Evolutionary conservation across 129 eudicot genomes (phyloP).

Genomic region (Tanacetum coccineum): DNA sequence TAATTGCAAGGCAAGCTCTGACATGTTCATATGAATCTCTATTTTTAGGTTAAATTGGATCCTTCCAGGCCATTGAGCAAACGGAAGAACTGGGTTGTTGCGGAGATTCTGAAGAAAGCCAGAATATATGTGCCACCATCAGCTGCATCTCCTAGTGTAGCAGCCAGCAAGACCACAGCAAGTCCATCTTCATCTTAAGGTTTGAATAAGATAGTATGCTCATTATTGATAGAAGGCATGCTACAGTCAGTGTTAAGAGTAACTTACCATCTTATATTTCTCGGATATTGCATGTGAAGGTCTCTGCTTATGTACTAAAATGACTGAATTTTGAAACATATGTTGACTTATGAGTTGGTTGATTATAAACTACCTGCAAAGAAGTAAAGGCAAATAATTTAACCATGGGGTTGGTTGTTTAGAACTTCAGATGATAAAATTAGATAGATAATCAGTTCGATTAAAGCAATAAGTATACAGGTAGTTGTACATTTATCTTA

Average conservation of each 20-base stretch:
- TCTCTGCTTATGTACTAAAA: not conserved
- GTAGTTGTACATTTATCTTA: too few species aligned
- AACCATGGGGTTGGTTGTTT: too few species aligned
- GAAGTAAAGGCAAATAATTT: too few species aligned
- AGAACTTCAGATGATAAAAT: too few species aligned
- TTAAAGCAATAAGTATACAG: too few species aligned
- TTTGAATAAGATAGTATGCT: not conserved
- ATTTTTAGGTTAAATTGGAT: slow-evolving; percentile 66
- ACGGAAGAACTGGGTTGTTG: slow-evolving; percentile 73
- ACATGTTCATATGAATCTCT: slow-evolving; percentile 8
- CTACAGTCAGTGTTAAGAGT: too few species aligned
- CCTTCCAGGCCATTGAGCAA: slow-evolving; percentile 90
- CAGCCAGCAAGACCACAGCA: slow-evolving; percentile 27
- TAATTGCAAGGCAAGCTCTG: not conserved
- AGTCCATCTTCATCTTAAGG: slow-evolving; percentile 42
- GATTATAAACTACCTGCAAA: too few species aligned
- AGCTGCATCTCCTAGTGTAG: slow-evolving; percentile 28
- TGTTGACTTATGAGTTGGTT: not conserved
- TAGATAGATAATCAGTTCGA: too few species aligned
- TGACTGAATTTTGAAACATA: not conserved
- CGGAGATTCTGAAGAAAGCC: slow-evolving; percentile 83
- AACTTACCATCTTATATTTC: not conserved
- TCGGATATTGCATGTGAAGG: not conserved
- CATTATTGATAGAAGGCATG: not conserved
- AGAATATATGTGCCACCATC: slow-evolving; percentile 58